Conservation (phyloP, 2,329 filamentous ascomycete genomes). For the Triangularia setosa region DNA sequence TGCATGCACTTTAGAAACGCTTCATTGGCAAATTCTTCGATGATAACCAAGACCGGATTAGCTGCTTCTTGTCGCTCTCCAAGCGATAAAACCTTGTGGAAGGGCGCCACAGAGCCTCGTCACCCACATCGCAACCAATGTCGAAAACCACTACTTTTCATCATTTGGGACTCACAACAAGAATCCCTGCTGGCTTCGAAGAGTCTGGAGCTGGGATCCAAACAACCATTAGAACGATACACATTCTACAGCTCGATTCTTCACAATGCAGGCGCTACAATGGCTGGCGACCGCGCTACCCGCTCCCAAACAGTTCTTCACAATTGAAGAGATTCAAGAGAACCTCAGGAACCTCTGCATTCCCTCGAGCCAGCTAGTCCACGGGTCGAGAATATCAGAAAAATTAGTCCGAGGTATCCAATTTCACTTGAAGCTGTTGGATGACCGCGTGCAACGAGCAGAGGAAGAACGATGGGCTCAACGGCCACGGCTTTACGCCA, state of each 20-base stretch:
- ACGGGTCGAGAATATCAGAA: conserved; percentile 11
- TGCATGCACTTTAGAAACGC: neutral
- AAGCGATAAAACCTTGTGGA: neutral
- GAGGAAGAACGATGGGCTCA: conserved; percentile 7
- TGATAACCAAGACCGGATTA: neutral
- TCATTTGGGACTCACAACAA: neutral
- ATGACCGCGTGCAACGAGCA: conserved; percentile 6
- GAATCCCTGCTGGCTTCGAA: neutral
- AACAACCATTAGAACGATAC: neutral
- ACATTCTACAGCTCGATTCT: neutral
- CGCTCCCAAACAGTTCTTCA: neutral
- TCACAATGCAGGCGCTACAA: neutral
- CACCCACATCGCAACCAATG: neutral
- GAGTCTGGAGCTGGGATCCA: neutral
- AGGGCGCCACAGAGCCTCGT: neutral
- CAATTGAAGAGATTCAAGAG: neutral
- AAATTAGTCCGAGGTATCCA: conserved; percentile 12
- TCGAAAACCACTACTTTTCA: neutral
- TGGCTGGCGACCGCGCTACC: neutral
- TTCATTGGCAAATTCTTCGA: neutral
- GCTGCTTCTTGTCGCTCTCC: no score
- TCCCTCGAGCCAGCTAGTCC: neutral
- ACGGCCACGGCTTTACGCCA: conserved; percentile 19
- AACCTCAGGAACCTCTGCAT: neutral
- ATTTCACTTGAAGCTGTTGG: conserved; percentile 12